These are phyloP conservation scores for Acanthamoeba healyi DNA, from an alignment of 208 protist species.

Conservation along the genomic window DNA sequence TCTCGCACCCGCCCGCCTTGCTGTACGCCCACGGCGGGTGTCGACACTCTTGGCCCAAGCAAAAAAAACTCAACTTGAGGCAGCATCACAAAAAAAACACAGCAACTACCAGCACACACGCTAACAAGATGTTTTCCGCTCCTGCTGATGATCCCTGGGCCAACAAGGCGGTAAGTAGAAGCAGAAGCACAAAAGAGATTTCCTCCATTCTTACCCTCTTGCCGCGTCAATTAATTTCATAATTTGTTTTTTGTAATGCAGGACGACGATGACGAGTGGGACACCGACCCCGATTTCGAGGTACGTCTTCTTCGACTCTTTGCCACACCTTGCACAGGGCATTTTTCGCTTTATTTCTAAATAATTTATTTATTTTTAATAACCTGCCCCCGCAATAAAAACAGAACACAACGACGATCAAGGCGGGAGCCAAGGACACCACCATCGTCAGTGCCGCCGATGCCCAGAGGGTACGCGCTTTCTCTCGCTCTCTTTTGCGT, in stretches of 20 bases:
- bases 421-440: constrained; percentile 2
- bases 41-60: too few relatives aligned
- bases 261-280: constrained; percentile 36
- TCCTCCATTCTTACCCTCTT: too few relatives aligned
- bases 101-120: background rate
- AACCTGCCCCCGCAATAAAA: background rate
- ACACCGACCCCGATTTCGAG: constrained; percentile 60
- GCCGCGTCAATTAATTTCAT: too few relatives aligned
- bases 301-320: background rate
- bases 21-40: too few relatives aligned
- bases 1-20: too few relatives aligned
- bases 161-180: background rate
- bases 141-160: constrained; percentile 54
- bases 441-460: constrained; percentile 31
- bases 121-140: background rate
- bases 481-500: background rate
- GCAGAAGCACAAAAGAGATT: background rate
- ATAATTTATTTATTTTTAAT: background rate
- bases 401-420: constrained; percentile 27
- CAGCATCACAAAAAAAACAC: background rate
- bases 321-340: too few relatives aligned
- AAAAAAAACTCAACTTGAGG: too few relatives aligned
- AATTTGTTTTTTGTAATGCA: background rate
- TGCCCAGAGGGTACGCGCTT: background rate
- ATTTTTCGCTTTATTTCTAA: too few relatives aligned